These are phyloP conservation scores for Aphanomyces euteiches DNA, from an alignment of 352 stramenopile genomes.

Conservation along the genomic window DNA sequence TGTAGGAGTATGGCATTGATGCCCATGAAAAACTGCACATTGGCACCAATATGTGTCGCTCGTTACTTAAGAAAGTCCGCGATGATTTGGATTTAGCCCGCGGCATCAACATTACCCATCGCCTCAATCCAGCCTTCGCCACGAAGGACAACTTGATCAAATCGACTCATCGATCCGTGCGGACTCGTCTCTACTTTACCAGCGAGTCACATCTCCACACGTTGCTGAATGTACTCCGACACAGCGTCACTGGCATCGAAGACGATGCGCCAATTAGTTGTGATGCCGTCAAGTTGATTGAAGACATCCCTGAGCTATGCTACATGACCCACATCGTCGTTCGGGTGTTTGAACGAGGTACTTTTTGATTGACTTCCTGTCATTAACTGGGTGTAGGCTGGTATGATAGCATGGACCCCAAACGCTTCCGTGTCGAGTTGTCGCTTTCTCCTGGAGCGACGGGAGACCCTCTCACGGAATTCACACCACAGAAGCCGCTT, in stretches of 20 bases:
- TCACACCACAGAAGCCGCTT: conserved; percentile 43
- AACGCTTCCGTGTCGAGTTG: conserved; percentile 81
- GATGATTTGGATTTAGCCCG: conserved; percentile 81
- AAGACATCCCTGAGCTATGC: conserved; percentile 94
- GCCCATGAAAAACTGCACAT: conserved; percentile 84
- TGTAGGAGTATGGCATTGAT: conserved; percentile 82
- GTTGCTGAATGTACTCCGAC: conserved; percentile 97
- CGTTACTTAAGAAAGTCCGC: conserved; percentile 84
- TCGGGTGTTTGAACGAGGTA: conserved; percentile 94
- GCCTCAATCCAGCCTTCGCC: conserved; percentile 75
- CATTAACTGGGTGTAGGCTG: conserved; percentile 11
- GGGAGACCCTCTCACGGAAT: conserved; percentile 57
- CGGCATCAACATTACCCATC: conserved; percentile 71
- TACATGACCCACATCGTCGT: conserved; percentile 99
- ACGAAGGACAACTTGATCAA: conserved; percentile 80
- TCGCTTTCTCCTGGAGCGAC: conserved; percentile 77
- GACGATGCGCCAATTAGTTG: conserved; percentile 53
- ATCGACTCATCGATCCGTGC: conserved; percentile 93
- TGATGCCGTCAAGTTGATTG: conserved; percentile 75
- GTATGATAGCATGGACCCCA: conserved; percentile 41
- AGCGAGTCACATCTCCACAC: conserved; percentile 98
- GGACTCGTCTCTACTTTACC: conserved; percentile 99
- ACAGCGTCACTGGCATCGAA: conserved; percentile 41
- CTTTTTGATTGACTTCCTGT: conserved; percentile 55
- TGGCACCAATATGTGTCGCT: conserved; percentile 82